Percentiles rank a stretch among this genome's conserved stretches.
Conservation (phyloP, 2,329 filamentous ascomycete genomes). For the Cladosporium sp. region DNA sequence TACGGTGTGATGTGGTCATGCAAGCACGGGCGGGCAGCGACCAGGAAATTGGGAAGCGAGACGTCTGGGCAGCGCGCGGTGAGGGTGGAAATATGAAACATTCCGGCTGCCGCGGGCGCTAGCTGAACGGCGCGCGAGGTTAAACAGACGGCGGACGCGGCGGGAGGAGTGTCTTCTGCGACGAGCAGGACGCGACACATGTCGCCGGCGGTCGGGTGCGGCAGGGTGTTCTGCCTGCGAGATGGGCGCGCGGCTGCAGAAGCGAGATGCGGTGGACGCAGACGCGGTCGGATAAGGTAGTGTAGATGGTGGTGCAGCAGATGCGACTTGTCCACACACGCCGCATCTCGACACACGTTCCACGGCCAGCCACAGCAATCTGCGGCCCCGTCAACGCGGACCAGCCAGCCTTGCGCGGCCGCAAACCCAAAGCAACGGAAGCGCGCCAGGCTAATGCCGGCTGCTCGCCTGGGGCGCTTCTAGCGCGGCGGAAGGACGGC, state of each 20-base stretch:
- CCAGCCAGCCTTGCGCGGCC: slow-evolving; percentile 1
- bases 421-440: neutral
- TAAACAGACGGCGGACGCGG: neutral
- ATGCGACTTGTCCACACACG: too few relatives aligned
- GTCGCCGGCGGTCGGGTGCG: neutral
- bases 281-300: too few relatives aligned
- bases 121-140: neutral
- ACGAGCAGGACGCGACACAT: neutral
- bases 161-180: too few relatives aligned
- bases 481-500: slow-evolving; percentile 3
- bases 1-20: slow-evolving; percentile 6
- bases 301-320: too few relatives aligned
- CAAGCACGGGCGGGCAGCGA: neutral
- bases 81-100: neutral
- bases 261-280: too few relatives aligned
- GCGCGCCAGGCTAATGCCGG: neutral
- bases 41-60: neutral
- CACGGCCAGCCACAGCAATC: neutral
- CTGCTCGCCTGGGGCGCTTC: neutral
- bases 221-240: neutral
- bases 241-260: too few relatives aligned
- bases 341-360: neutral
- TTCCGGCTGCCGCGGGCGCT: neutral
- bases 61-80: neutral
- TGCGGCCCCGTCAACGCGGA: neutral